Evolutionary conservation across 208 protist genomes (phyloP).

Genomic region (Histomonas meleagridis): DNA sequence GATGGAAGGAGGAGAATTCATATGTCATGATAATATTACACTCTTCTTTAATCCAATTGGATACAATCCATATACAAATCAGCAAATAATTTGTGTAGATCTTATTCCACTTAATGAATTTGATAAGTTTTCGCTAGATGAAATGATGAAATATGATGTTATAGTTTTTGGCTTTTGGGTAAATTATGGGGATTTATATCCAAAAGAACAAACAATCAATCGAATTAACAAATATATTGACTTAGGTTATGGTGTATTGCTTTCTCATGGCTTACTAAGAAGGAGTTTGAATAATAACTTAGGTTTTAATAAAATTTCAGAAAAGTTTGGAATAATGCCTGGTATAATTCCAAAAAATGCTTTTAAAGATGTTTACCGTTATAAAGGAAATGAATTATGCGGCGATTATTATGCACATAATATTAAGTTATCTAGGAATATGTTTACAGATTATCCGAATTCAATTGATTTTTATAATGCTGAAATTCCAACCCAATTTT

Average conservation of each 20-base stretch:
- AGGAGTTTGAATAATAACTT: background rate
- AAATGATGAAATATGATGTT: background rate
- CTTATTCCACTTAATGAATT: background rate
- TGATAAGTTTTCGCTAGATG: background rate
- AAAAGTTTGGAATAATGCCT: background rate
- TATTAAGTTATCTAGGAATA: background rate
- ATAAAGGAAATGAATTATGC: background rate
- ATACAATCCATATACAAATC: background rate
- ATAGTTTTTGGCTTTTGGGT: background rate
- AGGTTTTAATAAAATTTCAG: background rate
- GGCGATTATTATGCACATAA: background rate
- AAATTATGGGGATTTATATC: background rate
- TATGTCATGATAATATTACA: background rate
- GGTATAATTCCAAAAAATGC: no score
- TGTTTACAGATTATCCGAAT: background rate
- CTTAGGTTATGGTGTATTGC: background rate
- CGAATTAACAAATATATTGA: background rate
- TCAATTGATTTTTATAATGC: background rate
- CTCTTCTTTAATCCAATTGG: background rate
- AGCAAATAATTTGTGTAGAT: background rate
- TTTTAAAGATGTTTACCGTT: background rate
- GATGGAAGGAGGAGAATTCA: background rate
- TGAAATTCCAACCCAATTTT: background rate
- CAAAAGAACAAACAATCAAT: background rate
- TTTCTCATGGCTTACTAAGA: background rate